A percentile compares a stretch with the other conserved stretches of the same genome.
Conservation (phyloP, 139 green algal species). For the Pleodorina starrii region DNA sequence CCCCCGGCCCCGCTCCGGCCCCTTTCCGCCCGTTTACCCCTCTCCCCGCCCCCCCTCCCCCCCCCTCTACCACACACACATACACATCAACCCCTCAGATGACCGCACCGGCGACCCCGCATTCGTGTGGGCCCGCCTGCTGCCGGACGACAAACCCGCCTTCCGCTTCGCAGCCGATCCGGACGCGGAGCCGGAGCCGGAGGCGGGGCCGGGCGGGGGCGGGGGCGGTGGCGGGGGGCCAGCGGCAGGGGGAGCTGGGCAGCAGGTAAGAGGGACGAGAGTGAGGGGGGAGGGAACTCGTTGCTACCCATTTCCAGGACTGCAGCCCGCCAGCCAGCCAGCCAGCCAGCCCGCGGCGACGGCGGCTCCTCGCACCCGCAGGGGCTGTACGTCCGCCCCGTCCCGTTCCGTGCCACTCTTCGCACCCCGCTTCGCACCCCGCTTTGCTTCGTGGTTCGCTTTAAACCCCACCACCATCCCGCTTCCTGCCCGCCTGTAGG, state of each 20-base stretch:
- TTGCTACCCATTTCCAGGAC: not conserved
- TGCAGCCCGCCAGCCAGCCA: too few relatives aligned
- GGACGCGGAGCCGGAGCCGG: not conserved
- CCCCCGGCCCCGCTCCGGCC: too few relatives aligned
- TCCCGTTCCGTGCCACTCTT: too few relatives aligned
- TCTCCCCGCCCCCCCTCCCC: not conserved
- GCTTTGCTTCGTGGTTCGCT: too few relatives aligned
- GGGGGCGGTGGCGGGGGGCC: not conserved
- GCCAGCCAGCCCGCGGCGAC: too few relatives aligned
- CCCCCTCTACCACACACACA: not conserved
- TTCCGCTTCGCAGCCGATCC: conserved; percentile 19
- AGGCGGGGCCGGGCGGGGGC: too few relatives aligned
- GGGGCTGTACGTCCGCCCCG: too few relatives aligned
- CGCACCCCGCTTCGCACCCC: too few relatives aligned
- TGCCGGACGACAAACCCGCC: not conserved
- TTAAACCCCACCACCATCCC: not conserved
- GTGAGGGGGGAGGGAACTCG: not conserved
- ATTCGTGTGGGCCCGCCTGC: conserved; percentile 43
- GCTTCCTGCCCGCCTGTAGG: not conserved
- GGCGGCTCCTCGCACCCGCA: too few relatives aligned
- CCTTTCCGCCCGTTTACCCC: not conserved
- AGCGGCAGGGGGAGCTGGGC: not conserved
- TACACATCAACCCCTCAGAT: not conserved
- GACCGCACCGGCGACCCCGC: not conserved
- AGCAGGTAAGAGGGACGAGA: too few relatives aligned